Base-by-base conservation (phyloP, 768 basidiomycete species). In the Boletus fagicola region DNA sequence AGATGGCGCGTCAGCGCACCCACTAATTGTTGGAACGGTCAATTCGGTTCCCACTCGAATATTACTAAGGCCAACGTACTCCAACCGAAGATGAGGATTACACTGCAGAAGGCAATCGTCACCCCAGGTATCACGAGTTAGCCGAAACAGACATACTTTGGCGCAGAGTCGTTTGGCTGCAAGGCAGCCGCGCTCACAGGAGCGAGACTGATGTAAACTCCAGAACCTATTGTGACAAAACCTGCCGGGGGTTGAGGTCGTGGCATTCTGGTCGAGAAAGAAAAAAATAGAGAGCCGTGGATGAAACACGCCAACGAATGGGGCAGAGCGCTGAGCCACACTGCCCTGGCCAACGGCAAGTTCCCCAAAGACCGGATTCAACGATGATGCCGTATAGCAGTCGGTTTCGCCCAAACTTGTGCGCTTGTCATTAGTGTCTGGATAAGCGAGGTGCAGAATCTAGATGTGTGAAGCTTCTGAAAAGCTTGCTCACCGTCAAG, bases 21-120 rank as follows among this genome's bases (percentile, higher is more conserved):
- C 68, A 70, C 68, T 70, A 39, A 4, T 22, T 7, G 16, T 3
- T 4, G n/a, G 36, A 30, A 36, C 1, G n/a, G 28, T 60, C 31
- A 49, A 2, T 57, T 46, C n/a, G 35, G n/a, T 35, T 36, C 11
- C 45, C 2, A 33, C 9, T 46, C n/a, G 10, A 10, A 5, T 2
- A 2, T 33, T 16, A 15, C 16, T 22, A 26, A 7, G 13, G 30
- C 18, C 24, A 20, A 59, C 68, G 30, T 40, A 70, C 69, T 66
- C 69, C 70, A 70, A 24, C 69, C 70, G 20, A 70, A 70, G 16
- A 70, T 62, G 16, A 70, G 64, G 45, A 70, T 72, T 10, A 72
- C 59, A 12, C 69, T 70, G 44, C 8, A 24, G 20, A 40, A 36
- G 47, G 11, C 0, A 4, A 53, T 4, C 9, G 40, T 68, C 24